phyloP scores from a whole-genome alignment of 1,284 basidiomycete species.

The Pterulicium gracile region DNA sequence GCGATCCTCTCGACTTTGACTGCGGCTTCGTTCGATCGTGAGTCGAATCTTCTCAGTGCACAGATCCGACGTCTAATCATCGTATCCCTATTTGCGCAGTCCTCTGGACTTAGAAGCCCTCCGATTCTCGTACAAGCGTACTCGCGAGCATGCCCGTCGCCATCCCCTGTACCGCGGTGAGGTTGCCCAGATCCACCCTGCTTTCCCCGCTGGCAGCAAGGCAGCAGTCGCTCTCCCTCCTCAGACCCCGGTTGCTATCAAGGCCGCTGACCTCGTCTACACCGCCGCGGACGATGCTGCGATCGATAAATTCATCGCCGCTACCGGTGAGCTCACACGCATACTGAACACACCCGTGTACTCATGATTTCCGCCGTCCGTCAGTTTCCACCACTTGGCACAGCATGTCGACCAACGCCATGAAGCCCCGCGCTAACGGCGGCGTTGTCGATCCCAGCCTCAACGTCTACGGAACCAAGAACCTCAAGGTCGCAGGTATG shows the following conservation, averaged over 20 bases:
- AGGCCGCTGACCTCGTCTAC: slow-evolving; percentile 27
- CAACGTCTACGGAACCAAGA: slow-evolving; percentile 13
- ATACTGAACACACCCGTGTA: slow-evolving; percentile 12
- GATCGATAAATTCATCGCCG: slow-evolving; percentile 23
- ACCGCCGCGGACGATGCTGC: slow-evolving; percentile 28
- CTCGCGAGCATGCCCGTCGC: slow-evolving; percentile 44
- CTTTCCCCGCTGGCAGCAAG: slow-evolving; percentile 23
- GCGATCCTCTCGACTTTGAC: slow-evolving; percentile 21
- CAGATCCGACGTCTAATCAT: background rate
- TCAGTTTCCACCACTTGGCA: slow-evolving; percentile 16
- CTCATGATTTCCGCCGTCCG: too few species aligned
- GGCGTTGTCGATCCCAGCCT: slow-evolving; percentile 13
- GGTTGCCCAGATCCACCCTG: slow-evolving; percentile 28
- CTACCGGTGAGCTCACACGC: background rate
- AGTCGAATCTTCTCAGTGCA: background rate
- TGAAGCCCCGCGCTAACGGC: slow-evolving; percentile 13
- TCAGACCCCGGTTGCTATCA: slow-evolving; percentile 19
- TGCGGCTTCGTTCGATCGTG: slow-evolving; percentile 19
- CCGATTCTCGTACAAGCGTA: slow-evolving; percentile 46
- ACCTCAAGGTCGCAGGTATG: slow-evolving; percentile 12
- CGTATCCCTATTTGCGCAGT: background rate
- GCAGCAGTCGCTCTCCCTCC: slow-evolving; percentile 14
- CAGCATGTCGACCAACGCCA: slow-evolving; percentile 10
- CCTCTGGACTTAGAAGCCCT: slow-evolving; percentile 39
- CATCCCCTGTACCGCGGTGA: slow-evolving; percentile 46